These are phyloP conservation scores for Magnolia sinica DNA, from an alignment of 164 flowering plant species.

Conservation along the genomic window DNA sequence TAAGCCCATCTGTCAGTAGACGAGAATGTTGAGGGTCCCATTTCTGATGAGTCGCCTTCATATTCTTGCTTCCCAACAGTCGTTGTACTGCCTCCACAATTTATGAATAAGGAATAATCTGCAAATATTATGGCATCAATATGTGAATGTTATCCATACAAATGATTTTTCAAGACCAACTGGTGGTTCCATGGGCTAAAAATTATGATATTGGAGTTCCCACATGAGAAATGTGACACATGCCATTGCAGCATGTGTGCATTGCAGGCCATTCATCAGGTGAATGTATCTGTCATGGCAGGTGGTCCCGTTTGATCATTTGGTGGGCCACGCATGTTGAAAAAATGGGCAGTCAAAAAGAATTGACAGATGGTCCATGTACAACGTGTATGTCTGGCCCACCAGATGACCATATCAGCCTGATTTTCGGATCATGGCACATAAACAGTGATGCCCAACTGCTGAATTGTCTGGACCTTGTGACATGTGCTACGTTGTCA, in stretches of 20 bases:
- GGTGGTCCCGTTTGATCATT: background rate
- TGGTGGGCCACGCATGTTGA: too few relatives aligned
- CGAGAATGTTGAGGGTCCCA: conserved; percentile 42
- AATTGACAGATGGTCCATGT: too few relatives aligned
- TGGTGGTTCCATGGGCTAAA: background rate
- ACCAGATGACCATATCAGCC: too few relatives aligned
- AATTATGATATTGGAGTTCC: too few relatives aligned
- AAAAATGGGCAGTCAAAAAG: too few relatives aligned
- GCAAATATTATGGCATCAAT: background rate
- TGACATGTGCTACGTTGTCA: too few relatives aligned
- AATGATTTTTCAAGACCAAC: background rate
- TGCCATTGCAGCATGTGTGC: background rate
- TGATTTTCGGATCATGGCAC: background rate
- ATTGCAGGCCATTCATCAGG: background rate
- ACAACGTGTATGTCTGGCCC: too few relatives aligned
- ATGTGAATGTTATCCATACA: background rate
- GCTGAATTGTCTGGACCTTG: too few relatives aligned
- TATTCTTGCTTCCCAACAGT: conserved; percentile 34
- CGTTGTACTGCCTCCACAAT: conserved; percentile 38
- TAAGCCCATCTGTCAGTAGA: conserved; percentile 13
- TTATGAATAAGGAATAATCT: conserved; percentile 40
- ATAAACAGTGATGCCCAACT: background rate
- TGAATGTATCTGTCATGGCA: background rate
- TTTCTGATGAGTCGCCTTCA: conserved; percentile 38
- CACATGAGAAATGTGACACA: background rate